Evolutionary conservation across 805 yeast species (phyloP).

Genomic region (Teunomyces funiuensis): DNA sequence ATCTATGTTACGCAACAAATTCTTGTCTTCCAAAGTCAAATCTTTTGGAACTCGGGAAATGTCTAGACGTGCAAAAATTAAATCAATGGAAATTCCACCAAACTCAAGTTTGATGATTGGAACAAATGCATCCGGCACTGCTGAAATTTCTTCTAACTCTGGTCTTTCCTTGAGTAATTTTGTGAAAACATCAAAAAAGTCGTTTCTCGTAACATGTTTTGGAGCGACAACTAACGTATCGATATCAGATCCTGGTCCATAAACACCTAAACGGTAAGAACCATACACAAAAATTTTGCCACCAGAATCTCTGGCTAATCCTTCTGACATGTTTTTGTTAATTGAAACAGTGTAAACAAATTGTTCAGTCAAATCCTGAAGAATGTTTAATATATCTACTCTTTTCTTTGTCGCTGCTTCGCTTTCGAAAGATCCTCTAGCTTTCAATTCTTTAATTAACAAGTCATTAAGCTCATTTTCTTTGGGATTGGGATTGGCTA

Average conservation of each 20-base stretch:
- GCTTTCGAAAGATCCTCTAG: constrained; percentile 84
- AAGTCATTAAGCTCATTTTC: constrained; percentile 76
- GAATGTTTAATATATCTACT: constrained; percentile 63
- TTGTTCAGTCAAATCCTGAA: constrained; percentile 74
- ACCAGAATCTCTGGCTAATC: constrained; percentile 96
- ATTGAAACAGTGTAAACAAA: constrained; percentile 82
- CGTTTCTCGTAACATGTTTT: constrained; percentile 87
- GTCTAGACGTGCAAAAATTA: constrained; percentile 80
- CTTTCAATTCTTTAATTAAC: constrained; percentile 74
- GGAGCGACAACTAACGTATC: constrained; percentile 97
- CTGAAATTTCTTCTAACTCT: constrained; percentile 85
- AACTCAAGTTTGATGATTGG: constrained; percentile 91
- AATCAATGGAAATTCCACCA: constrained; percentile 89
- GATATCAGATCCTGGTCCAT: constrained; percentile 98
- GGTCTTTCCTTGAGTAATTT: constrained; percentile 66
- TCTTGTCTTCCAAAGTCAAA: constrained; percentile 79
- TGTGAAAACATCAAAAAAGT: constrained; percentile 82
- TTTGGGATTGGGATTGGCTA: constrained; percentile 78
- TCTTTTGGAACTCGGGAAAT: constrained; percentile 78
- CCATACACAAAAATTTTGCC: constrained; percentile 97
- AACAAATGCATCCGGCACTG: constrained; percentile 97
- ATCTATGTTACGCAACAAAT: constrained; percentile 80
- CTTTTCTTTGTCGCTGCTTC: constrained; percentile 82
- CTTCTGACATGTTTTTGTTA: constrained; percentile 89
- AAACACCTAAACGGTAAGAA: constrained; percentile 90